Evolutionary conservation across 2,329 filamentous ascomycete species (phyloP).

Genomic region (Daldinia sp.): DNA sequence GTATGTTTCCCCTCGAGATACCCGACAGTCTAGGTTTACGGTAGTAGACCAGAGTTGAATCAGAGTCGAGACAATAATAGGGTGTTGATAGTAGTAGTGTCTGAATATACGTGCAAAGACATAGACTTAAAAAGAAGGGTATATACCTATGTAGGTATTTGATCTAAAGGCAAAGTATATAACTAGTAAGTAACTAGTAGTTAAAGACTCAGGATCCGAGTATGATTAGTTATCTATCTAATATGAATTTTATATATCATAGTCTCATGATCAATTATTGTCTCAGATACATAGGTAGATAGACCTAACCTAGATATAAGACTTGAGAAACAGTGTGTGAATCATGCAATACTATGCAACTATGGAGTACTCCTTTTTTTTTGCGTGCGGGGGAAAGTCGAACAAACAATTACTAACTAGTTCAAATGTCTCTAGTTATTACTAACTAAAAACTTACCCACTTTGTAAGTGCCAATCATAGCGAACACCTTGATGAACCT

Average conservation of each 20-base stretch:
- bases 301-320: background rate
- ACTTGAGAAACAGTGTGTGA: background rate
- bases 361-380: background rate
- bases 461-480: constrained; percentile 1
- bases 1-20: constrained; percentile 21
- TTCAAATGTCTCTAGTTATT: background rate
- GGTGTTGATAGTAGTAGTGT: background rate
- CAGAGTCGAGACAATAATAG: background rate
- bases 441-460: constrained; percentile 13
- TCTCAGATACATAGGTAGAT: background rate
- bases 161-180: background rate
- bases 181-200: background rate
- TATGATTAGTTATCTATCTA: background rate
- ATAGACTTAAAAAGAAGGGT: background rate
- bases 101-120: background rate
- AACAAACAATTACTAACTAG: background rate
- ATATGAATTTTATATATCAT: background rate
- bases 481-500: constrained; percentile 20
- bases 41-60: background rate
- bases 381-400: constrained; percentile 6
- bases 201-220: background rate
- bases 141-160: too few relatives aligned
- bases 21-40: constrained; percentile 13
- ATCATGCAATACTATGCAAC: constrained; percentile 1
- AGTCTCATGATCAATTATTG: background rate